Evolutionary conservation across 805 yeast species (phyloP).

Genomic region (Kurtzmaniella cleridarum): DNA sequence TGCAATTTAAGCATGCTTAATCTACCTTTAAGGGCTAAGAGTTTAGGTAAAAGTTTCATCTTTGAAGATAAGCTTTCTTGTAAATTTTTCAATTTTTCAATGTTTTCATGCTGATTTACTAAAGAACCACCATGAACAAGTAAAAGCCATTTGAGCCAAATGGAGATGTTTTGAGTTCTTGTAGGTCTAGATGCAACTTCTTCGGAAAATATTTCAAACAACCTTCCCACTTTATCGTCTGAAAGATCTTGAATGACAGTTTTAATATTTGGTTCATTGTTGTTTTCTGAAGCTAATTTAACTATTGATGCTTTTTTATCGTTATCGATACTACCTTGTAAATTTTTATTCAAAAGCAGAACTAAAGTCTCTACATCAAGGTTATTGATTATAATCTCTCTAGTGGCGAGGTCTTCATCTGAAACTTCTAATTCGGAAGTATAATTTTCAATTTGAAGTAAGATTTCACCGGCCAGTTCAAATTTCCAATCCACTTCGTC

Average conservation of each 20-base stretch:
- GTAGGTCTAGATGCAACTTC: constrained; percentile 26
- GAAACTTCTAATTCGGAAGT: constrained; percentile 4
- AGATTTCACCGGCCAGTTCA: constrained; percentile 9
- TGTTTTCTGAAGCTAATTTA: constrained; percentile 22
- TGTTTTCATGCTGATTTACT: constrained; percentile 45
- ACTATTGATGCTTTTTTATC: constrained; percentile 10
- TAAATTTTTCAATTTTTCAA: constrained; percentile 51
- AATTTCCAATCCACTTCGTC: constrained; percentile 10
- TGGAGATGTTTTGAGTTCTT: constrained; percentile 21
- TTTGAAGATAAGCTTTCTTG: constrained; percentile 53
- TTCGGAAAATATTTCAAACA: constrained; percentile 23
- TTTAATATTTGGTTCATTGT: constrained; percentile 26
- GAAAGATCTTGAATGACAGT: constrained; percentile 32
- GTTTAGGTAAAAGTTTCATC: constrained; percentile 54
- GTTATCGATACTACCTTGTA: constrained; percentile 3
- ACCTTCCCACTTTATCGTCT: constrained; percentile 9
- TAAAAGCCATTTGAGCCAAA: constrained; percentile 82
- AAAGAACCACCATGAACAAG: constrained; percentile 65
- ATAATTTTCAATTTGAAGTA: constrained; percentile 9
- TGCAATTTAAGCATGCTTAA: constrained; percentile 74
- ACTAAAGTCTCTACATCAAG: too few relatives aligned
- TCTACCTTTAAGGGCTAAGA: constrained; percentile 82
- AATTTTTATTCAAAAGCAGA: too few relatives aligned
- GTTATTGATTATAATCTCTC: constrained; percentile 3
- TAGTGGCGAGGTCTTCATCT: constrained; percentile 9